Evolutionary conservation across 768 basidiomycete genomes (phyloP).

Genomic region (Termitomyces sp.): DNA sequence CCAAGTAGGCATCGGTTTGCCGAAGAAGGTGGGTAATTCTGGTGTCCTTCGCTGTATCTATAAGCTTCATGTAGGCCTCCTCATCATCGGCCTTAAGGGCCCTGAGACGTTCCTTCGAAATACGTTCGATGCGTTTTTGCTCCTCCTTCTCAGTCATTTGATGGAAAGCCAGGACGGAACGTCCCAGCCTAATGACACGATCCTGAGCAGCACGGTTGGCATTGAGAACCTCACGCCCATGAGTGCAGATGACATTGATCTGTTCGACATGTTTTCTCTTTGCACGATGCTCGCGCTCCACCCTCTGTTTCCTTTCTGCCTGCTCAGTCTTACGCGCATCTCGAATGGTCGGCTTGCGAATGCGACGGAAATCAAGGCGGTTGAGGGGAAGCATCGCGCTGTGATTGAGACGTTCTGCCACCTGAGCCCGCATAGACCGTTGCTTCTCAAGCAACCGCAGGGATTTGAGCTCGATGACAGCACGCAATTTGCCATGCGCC

Average conservation of each 20-base stretch:
- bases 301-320: conserved; percentile 85
- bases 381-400: conserved; percentile 87
- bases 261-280: conserved; percentile 97
- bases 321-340: conserved; percentile 89
- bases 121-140: conserved; percentile 91
- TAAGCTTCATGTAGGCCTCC: conserved; percentile 98
- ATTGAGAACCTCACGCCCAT: conserved; percentile 72
- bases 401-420: conserved; percentile 84
- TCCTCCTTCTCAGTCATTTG: conserved; percentile 94
- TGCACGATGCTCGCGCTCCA: conserved; percentile 87
- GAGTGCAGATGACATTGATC: conserved; percentile 76
- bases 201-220: conserved; percentile 60
- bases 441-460: conserved; percentile 90
- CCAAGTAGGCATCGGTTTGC: conserved; percentile 93
- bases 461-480: conserved; percentile 89
- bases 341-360: conserved; percentile 78
- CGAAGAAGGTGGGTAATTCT: conserved; percentile 94
- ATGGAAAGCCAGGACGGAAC: conserved; percentile 81
- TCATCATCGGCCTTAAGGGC: conserved; percentile 98
- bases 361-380: conserved; percentile 84
- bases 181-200: conserved; percentile 69
- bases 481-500: conserved; percentile 78
- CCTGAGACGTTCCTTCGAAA: conserved; percentile 96
- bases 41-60: conserved; percentile 98
- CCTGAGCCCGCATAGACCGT: conserved; percentile 74